Conservation (phyloP, 2,329 filamentous ascomycete genomes). For the Lecanicillium sp. region DNA sequence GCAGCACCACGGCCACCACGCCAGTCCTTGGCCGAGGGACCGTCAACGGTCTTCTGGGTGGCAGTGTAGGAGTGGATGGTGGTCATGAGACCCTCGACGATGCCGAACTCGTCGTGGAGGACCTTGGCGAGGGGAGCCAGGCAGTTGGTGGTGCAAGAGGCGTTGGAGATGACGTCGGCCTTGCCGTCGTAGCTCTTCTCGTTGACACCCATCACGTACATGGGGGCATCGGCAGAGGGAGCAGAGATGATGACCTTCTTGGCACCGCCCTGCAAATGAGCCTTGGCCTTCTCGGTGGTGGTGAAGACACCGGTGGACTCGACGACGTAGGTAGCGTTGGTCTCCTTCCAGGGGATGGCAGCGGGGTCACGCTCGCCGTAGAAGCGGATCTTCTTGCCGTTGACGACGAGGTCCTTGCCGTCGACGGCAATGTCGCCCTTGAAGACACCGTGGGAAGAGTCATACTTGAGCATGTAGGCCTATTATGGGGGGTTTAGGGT, state of each 20-base stretch:
- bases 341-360: constrained; percentile 82
- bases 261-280: constrained; percentile 91
- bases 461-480: constrained; percentile 99
- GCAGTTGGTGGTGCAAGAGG: constrained; percentile 99
- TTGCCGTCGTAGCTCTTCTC: constrained; percentile 86
- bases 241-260: constrained; percentile 97
- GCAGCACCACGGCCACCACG: constrained; percentile 97
- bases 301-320: constrained; percentile 99
- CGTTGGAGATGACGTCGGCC: constrained; percentile 94
- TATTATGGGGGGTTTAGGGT: constrained; percentile 26
- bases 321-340: constrained; percentile 87
- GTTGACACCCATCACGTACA: constrained; percentile 99
- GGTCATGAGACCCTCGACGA: constrained; percentile 99
- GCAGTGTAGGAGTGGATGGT: constrained; percentile 99
- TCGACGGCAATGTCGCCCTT: constrained; percentile 79
- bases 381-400: constrained; percentile 93
- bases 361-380: constrained; percentile 87
- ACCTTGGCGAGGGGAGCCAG: constrained; percentile 98
- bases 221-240: constrained; percentile 90
- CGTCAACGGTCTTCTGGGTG: constrained; percentile 99
- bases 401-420: constrained; percentile 68
- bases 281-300: constrained; percentile 90
- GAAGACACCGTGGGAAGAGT: constrained; percentile 94
- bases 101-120: constrained; percentile 95
- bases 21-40: constrained; percentile 98